Conservation (phyloP, 805 yeast genomes). For the Yamadazyma nakazawae region DNA sequence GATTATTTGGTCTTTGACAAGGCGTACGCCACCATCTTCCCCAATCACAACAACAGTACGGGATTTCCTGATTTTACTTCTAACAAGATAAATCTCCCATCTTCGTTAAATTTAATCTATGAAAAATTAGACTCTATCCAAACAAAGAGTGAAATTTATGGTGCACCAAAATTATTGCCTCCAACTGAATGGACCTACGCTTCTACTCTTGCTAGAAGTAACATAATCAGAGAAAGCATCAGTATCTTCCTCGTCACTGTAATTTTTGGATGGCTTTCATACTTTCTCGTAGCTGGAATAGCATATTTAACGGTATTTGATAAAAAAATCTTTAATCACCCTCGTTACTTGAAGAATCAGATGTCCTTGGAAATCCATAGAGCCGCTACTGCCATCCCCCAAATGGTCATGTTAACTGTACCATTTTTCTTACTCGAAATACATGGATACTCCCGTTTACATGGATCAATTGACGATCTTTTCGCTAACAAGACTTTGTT, state of each 20-base stretch:
- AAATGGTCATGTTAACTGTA: constrained; percentile 80
- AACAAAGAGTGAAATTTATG: constrained; percentile 48
- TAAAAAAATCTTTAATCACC: constrained; percentile 88
- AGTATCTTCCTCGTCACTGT: constrained; percentile 68
- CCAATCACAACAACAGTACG: constrained; percentile 16
- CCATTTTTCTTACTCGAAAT: constrained; percentile 89
- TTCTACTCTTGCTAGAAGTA: constrained; percentile 73
- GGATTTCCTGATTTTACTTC: background rate
- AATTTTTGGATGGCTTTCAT: constrained; percentile 83
- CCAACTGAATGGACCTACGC: constrained; percentile 54
- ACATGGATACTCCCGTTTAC: constrained; percentile 77
- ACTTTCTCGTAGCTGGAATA: constrained; percentile 69
- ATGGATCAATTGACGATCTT: constrained; percentile 58
- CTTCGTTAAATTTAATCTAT: constrained; percentile 9
- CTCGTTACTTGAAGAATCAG: constrained; percentile 92
- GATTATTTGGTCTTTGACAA: constrained; percentile 76
- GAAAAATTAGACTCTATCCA: constrained; percentile 19
- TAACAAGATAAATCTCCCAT: background rate
- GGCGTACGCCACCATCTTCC: constrained; percentile 62
- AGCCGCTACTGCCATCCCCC: constrained; percentile 80
- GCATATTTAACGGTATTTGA: constrained; percentile 81
- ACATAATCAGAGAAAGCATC: constrained; percentile 64
- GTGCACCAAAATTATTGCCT: constrained; percentile 58
- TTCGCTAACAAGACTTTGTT: constrained; percentile 70
- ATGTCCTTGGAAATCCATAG: constrained; percentile 76